Base-by-base conservation (phyloP, 148 eudicot species). In the Pharnaceum exiguum region DNA sequence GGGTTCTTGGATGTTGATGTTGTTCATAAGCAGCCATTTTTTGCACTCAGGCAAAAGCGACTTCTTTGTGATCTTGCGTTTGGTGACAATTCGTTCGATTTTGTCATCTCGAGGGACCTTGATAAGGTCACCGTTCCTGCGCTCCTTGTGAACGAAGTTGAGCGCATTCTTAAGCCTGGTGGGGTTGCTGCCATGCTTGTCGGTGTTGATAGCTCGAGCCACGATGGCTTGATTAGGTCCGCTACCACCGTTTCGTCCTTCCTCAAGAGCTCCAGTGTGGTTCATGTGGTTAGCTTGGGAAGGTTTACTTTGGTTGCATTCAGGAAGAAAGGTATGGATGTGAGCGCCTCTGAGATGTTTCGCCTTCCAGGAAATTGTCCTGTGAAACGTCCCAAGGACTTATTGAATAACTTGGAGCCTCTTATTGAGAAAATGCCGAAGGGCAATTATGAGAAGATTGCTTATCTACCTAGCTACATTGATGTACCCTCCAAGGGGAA, bases 171-270 rank as follows among this genome's bases (percentile, higher is more conserved):
- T 18, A 78, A 79, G 16, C 85, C 97, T 0, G 88, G 86, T 31
- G 97, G 95, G 15, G 55, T 71, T 5, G 95, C 86, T 16, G 97
- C 88, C 28, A 58, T 90, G 71, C 77, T 86, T 32, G 77, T 86
- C 10, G 77, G 80, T 5, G 51, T 48, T 6, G 68, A 55, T 10
- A 52, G 60, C 53, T 73, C 77, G 16, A 65, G 78, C 60, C 67
- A 78, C 1, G 79, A 77, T 46, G 74, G 82, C 35, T 65, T 86
- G 77, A 69, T 86, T 26, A 69, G 84, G 63, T 75, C 82, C 3
- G 87, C 86, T 0, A 69, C 75, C 11, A 75, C 87, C 0, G 75
- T 89, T 38, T 79, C 85, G 0, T 81, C 86, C 0, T 86, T 77
- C 66, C 81, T 90, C 47, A 79, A 72, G 60, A 72, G 69, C 51